Evolutionary conservation across 2,329 filamentous ascomycete species (phyloP), one percentile per base, ranked within the genome.

Genomic region (Cladophialophora psammophila): DNA sequence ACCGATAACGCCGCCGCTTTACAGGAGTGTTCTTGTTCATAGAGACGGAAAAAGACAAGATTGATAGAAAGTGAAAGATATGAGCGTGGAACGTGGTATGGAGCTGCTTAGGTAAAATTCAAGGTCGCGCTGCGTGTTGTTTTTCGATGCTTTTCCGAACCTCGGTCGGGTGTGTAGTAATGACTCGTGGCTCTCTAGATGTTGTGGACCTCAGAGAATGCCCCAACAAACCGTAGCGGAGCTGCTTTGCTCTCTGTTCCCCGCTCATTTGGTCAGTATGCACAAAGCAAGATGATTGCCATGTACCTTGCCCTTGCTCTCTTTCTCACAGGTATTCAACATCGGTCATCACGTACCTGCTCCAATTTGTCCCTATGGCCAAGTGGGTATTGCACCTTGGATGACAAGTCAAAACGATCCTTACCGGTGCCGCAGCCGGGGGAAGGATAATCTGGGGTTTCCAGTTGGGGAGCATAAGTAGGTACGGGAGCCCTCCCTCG

Each of bases 391-490:
- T 42, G 18, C n/a, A 42, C 18, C 45, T 26, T 50, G 8, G 18
- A 20, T 26, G 18, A 50, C 18, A 26, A 12, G 20, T 20, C 42
- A 20, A 15, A n/a, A 20, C n/a, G 42, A 50, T 50, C 45, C 18
- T 50, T 50, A 50, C 18, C 45, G 18, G 45, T 50, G 45, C 45
- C 45, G 45, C 45, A 50, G 20, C 45, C 45, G 45, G 45, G 45
- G 45, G 18, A 42, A 50, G 18, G 7, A 50, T 50, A 5, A n/a
- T 50, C 18, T 20, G 45, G 18, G 9, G 18, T 26, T 50, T 38
- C 3, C 10, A 26, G n/a, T 50, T 50, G 45, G 20, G 45, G 45
- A 20, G n/a, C 18, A 26, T 26, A n/a, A n/a, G n/a, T n/a, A n/a
- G n/a, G n/a, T n/a, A 26, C 26, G 26, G 26, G 3, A 26, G 26